A percentile compares a stretch with the other conserved stretches of the same genome.
Evolutionary conservation across 441 rosid genomes (phyloP).

Genomic region (Populus hybrid): DNA sequence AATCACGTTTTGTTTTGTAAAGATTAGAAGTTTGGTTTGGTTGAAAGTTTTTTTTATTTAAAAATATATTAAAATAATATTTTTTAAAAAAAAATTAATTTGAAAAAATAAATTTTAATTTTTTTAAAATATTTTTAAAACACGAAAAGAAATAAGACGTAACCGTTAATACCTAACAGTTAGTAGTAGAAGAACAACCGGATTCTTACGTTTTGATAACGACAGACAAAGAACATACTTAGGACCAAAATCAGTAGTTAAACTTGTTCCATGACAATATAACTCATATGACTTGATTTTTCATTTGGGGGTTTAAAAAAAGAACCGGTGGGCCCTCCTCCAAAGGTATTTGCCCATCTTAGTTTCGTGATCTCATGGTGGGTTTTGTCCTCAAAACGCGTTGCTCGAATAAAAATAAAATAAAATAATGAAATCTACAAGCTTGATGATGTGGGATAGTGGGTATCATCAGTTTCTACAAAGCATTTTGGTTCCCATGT

Average conservation of each 20-base stretch:
- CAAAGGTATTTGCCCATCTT: background rate
- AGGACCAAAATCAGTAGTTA: background rate
- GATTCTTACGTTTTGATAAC: background rate
- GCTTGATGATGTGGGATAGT: background rate
- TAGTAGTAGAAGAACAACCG: background rate
- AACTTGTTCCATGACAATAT: background rate
- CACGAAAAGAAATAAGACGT: too few species aligned
- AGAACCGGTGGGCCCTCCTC: background rate
- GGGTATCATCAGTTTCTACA: background rate
- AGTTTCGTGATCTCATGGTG: too few species aligned
- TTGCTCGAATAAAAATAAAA: too few species aligned
- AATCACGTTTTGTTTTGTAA: background rate
- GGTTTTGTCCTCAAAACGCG: background rate
- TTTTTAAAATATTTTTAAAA: too few species aligned
- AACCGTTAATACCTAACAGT: too few species aligned
- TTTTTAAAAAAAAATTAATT: too few species aligned
- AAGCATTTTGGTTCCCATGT: background rate
- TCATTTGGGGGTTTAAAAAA: background rate
- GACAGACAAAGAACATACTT: background rate
- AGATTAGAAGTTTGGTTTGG: too few species aligned
- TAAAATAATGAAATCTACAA: too few species aligned
- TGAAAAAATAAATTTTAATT: too few species aligned
- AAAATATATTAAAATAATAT: too few species aligned
- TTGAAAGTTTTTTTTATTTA: too few species aligned
- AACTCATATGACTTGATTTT: background rate